Base-by-base conservation (phyloP, 441 rosid species). In the Adansonia rubrostipa region DNA sequence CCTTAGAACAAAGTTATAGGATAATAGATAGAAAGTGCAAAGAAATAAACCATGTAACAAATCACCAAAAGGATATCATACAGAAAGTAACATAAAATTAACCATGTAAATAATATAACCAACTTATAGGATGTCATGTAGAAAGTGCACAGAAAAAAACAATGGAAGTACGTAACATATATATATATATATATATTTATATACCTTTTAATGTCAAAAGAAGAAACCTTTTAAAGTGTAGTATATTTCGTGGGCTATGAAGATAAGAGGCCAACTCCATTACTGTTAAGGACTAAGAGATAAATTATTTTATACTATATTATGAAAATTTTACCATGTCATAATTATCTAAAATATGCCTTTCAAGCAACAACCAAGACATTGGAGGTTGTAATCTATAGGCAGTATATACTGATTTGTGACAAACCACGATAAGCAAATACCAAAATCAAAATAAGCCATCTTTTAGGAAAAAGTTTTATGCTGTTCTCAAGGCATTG, bases 401-500 rank as follows among this genome's bases (percentile, higher is more conserved):
- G 40, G 36, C 28, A 36, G 33, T 36, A 56, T 54, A 28, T 4
- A 36, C 61, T n/a, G 48, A 54, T 17, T 72, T 72, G 48, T 72
- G 63, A 54, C n/a, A 17, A 72, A 54, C 8, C 4, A 20, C 75
- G 3, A 10, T 36, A 72, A 54, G 62, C 9, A 53, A 54, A 72
- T 33, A 72, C 17, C 44, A 72, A n/a, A 54, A 54, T 48, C n/a
- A 54, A 57, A 54, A 72, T 40, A 56, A 53, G 71, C 15, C 48
- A 28, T 0, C 9, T 53, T 24, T 9, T 9, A 7, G 6, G 9
- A 22, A 70, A 24, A 13, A 22, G 74, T 24, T 28, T 56, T 51
- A 71, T 33, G 61, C 42, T 53, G 75, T 11, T n/a, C 47, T 53
- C 74, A 71, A 56, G 51, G 64, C 33, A 56, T 40, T 56, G 51